A percentile compares a stretch with the other conserved stretches of the same genome.
phyloP scores from a whole-genome alignment of 768 basidiomycete genomes.

The Trametes elegans region DNA sequence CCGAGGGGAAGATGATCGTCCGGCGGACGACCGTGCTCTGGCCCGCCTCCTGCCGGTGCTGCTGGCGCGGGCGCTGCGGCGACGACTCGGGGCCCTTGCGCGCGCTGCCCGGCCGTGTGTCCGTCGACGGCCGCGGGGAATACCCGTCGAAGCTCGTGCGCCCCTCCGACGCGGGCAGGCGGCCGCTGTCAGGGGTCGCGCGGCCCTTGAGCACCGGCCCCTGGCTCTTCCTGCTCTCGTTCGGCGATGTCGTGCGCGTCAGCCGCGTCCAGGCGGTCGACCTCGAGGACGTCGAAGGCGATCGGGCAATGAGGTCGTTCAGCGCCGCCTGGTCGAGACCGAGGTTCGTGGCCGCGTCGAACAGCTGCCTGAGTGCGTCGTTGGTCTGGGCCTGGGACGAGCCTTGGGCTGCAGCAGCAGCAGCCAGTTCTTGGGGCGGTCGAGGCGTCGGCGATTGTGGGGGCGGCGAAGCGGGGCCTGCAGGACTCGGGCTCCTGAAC shows the following conservation, averaged over 20 bases:
- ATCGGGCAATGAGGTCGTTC: conserved; percentile 69
- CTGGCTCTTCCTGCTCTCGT: conserved; percentile 29
- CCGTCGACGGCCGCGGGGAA: conserved; percentile 32
- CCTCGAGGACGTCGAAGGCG: conserved; percentile 61
- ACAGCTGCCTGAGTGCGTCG: conserved; percentile 67
- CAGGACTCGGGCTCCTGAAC: conserved; percentile 22
- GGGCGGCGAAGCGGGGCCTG: conserved; percentile 14
- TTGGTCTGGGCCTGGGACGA: conserved; percentile 32
- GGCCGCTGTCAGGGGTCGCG: conserved; percentile 15
- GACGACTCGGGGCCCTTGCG: conserved; percentile 13
- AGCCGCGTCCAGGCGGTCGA: conserved; percentile 45
- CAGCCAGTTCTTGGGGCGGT: conserved; percentile 17
- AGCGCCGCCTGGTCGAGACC: conserved; percentile 73
- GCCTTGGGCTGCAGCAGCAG: conserved; percentile 1
- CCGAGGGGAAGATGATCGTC: conserved; percentile 78
- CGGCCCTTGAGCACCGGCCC: conserved; percentile 17
- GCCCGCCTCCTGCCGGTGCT: conserved; percentile 12
- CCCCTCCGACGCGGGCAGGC: conserved; percentile 25
- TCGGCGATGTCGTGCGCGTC: conserved; percentile 43
- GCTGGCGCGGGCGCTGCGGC: conserved; percentile 13
- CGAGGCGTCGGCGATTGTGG: conserved; percentile 13
- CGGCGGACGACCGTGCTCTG: conserved; percentile 62
- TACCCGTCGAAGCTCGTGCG: conserved; percentile 30
- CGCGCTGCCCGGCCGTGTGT: conserved; percentile 14
- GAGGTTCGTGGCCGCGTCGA: conserved; percentile 71